These are phyloP conservation scores for Fusarium sp. DNA, from an alignment of 2,329 filamentous ascomycete genomes.

Conservation along the genomic window DNA sequence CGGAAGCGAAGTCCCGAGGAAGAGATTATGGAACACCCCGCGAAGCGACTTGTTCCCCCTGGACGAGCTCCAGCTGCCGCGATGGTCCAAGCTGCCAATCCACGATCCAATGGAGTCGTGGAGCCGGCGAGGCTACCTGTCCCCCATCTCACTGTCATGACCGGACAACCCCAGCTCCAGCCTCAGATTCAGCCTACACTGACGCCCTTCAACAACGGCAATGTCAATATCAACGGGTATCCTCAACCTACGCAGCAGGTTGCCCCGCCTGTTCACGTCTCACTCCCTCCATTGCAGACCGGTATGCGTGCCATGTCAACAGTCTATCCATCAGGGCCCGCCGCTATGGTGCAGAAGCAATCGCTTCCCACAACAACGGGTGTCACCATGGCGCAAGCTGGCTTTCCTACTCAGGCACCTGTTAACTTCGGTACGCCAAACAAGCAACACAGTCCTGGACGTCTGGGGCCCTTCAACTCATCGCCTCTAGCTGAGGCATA, in stretches of 20 bases:
- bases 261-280: constrained; percentile 52
- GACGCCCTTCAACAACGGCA: constrained; percentile 44
- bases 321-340: constrained; percentile 71
- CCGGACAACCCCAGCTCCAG: constrained; percentile 48
- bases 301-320: constrained; percentile 78
- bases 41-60: constrained; percentile 58
- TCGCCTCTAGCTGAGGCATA: constrained; percentile 75
- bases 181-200: constrained; percentile 16
- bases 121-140: constrained; percentile 66
- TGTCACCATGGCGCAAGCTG: constrained; percentile 32
- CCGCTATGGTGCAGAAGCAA: constrained; percentile 51
- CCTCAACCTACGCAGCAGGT: constrained; percentile 43
- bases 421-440: constrained; percentile 60
- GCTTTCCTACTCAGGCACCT: constrained; percentile 44
- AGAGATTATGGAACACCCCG: constrained; percentile 62
- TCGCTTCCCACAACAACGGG: constrained; percentile 38
- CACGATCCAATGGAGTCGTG: constrained; percentile 32
- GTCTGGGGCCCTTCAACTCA: constrained; percentile 61
- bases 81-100: constrained; percentile 21
- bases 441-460: constrained; percentile 63
- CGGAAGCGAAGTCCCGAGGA: constrained; percentile 64
- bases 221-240: constrained; percentile 52
- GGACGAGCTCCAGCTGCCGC: constrained; percentile 31
- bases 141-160: constrained; percentile 75
- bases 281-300: constrained; percentile 69